These are phyloP conservation scores for Dendrobium huoshanense DNA, from an alignment of 106 monocot genomes.

Conservation along the genomic window DNA sequence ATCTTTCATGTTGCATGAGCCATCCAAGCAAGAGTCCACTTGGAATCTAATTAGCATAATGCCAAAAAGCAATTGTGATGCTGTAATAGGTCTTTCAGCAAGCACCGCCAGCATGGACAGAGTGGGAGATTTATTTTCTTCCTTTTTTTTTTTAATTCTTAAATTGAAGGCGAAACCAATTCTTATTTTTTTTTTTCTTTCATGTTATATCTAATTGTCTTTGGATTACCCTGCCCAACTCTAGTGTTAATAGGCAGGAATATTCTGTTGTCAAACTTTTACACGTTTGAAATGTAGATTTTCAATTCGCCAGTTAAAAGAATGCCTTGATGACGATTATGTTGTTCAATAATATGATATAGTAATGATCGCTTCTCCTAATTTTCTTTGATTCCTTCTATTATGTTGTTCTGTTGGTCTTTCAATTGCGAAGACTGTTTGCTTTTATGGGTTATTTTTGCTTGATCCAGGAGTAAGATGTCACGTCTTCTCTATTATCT, in stretches of 20 bases:
- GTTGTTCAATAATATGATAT: background rate
- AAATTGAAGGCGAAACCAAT: too few species aligned
- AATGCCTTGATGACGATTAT: background rate
- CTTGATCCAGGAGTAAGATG: background rate
- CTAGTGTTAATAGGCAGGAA: background rate
- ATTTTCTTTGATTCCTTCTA: background rate
- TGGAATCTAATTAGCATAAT: background rate
- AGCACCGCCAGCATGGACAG: background rate
- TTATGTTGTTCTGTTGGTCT: background rate
- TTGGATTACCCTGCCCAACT: background rate
- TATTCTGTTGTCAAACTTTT: background rate
- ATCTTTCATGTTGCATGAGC: background rate
- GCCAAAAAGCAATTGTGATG: background rate
- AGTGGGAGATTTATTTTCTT: too few species aligned
- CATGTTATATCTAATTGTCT: too few species aligned
- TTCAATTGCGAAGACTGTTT: background rate
- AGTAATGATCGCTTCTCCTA: background rate
- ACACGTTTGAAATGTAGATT: conserved; percentile 2
- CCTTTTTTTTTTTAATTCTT: too few species aligned
- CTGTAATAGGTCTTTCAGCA: background rate
- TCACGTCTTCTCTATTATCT: too few species aligned
- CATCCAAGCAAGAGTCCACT: background rate
- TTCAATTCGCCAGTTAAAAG: background rate
- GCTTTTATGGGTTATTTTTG: background rate
- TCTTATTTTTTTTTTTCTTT: too few species aligned